Evolutionary conservation across 1,139 yeast genomes (phyloP), one percentile per base, ranked within the genome.

Genomic region (Candida tetrigidarum): DNA sequence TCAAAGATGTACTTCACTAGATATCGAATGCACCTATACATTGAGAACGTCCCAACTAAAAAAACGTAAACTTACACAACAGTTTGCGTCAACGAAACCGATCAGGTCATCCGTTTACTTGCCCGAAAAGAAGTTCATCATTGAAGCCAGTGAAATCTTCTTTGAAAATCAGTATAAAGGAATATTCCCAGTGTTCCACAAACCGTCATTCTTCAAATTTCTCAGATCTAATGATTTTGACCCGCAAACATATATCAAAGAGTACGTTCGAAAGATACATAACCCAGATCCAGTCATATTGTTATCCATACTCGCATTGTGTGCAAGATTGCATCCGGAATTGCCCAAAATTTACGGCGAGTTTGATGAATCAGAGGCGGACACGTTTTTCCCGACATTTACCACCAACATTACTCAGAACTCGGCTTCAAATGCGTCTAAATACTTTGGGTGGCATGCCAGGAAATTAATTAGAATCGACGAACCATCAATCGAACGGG

Each of bases 391-490:
- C 16, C 72, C 73, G 3, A 37, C 32, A n/a, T 39, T 36, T 18
- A 22, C 22, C 10, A 26, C 32, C 20, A 42, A 37, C 16, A 25
- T 34, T 20, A 33, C 39, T 16, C 23, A 27, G 19, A 42, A 34
- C 25, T 23, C 54, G 15, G 59, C 69, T 3, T 58, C 65, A 8
- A 62, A 66, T 41, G 67, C 74, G 2, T 65, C 73, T 3, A 63
- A 61, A 26, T 70, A 70, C 45, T 70, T 69, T 55, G 74, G 71
- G 1, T 69, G 69, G 66, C 71, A 68, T 47, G 73, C 74, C 5
- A 49, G 73, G 39, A 56, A 55, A 34, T 38, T 54, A 8, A 49
- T 69, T 10, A 58, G 57, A 39, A 69, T 69, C 53, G 75, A 70
- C 48, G 60, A 64, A 41, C 75, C 76, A 2, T 57, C 73, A 1